Base-by-base conservation (phyloP, 225 moss, liverwort and hornwort genomes). In the Lunularia cruciata region DNA sequence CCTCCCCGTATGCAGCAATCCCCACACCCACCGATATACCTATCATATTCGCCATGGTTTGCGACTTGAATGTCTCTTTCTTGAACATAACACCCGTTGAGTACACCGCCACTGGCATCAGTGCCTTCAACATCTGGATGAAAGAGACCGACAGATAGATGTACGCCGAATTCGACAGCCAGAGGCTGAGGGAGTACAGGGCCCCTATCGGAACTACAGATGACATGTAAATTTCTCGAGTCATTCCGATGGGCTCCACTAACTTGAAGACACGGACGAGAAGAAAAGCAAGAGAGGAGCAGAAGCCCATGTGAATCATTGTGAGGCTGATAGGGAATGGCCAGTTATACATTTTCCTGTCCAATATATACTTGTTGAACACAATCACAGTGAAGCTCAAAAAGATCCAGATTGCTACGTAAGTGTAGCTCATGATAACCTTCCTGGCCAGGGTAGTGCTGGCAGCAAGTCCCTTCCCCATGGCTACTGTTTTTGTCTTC, bases 351-450 rank as follows among this genome's bases (percentile, higher is more conserved):
- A 95, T 86, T 82, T 86, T 85, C 42, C 79, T 84, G 76, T 95
- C 94, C 15, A 95, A 58, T 26, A 95, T 95, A 62, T 95, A 95
- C 71, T 95, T 95, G 85, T 95, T 95, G 86, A 95, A 95, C 56
- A 95, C 72, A 77, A 95, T 95, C 33, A 95, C 94, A 2, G 91
- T 86, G 60, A 95, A 95, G 82, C 91, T 91, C 37, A 95, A 81
- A 48, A 82, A 86, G 79, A 95, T 91, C 94, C 94, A 95, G 74
- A 89, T 79, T 5, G 51, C 86, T 0, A 95, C 94, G 20, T 95
- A 95, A 3, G 80, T 80, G 27, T 94, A 95, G 71, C 91, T 95
- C 56, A 95, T 65, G 1, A 91, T 40, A 22, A 91, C 75, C 79
- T 87, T 95, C 84, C 66, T 85, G 68, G 83, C 22, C 11, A 95